Evolutionary conservation across 805 yeast species (phyloP).

Genomic region (Sungouiella thailandica): DNA sequence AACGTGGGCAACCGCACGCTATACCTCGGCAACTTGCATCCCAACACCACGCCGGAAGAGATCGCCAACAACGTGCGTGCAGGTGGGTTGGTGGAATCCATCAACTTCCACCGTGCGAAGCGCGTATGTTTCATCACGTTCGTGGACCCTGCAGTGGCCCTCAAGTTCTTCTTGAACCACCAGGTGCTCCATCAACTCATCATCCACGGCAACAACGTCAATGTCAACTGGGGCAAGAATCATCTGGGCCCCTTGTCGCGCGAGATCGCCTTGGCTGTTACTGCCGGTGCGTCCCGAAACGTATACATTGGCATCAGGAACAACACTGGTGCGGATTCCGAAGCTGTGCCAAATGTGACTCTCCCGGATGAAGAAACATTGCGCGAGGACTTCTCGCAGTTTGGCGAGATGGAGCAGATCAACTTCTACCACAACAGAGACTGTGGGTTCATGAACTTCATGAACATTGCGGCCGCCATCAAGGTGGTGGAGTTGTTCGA

Average conservation of each 20-base stretch:
- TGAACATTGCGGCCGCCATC: slow-evolving; percentile 60
- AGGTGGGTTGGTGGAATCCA: slow-evolving; percentile 64
- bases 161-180: slow-evolving; percentile 58
- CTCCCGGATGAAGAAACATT: slow-evolving; percentile 43
- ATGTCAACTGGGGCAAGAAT: slow-evolving; percentile 68
- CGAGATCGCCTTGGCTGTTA: slow-evolving; percentile 55
- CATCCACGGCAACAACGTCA: slow-evolving; percentile 56
- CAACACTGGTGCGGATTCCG: slow-evolving; percentile 13
- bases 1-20: slow-evolving; percentile 59
- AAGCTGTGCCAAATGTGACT: slow-evolving; percentile 8
- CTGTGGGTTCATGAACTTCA: slow-evolving; percentile 73
- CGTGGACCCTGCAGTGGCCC: slow-evolving; percentile 58
- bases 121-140: slow-evolving; percentile 68
- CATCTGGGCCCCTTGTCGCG: slow-evolving; percentile 60
- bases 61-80: slow-evolving; percentile 71
- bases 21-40: slow-evolving; percentile 62
- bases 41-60: slow-evolving; percentile 63
- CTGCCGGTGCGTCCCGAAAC: slow-evolving; percentile 73
- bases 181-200: slow-evolving; percentile 52
- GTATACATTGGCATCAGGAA: slow-evolving; percentile 61
- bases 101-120: slow-evolving; percentile 48
- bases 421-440: slow-evolving; percentile 64
- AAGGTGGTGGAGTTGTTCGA: slow-evolving; percentile 57
- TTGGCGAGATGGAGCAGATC: slow-evolving; percentile 74
- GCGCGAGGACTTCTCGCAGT: slow-evolving; percentile 54